Conservation (phyloP, 1,284 basidiomycete genomes). For the Leccinum subrobustum region DNA sequence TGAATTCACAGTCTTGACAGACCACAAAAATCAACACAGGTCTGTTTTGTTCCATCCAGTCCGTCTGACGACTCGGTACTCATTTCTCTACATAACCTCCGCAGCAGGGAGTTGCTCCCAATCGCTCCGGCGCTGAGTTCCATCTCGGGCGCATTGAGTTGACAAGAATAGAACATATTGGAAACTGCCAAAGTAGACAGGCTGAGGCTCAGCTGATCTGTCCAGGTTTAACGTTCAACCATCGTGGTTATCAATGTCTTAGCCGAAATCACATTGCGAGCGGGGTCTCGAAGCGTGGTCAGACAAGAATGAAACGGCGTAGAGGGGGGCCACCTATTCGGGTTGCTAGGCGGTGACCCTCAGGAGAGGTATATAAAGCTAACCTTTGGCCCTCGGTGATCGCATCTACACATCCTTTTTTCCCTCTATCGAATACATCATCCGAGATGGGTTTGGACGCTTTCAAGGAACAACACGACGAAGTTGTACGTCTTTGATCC, state of each 20-base stretch:
- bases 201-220: not conserved
- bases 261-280: not conserved
- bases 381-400: not conserved
- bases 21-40: not conserved
- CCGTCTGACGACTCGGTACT: not conserved
- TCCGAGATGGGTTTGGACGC: conserved; percentile 11
- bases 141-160: not conserved
- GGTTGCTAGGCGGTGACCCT: conserved; percentile 12
- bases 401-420: not conserved
- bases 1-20: not conserved
- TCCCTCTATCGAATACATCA: conserved; percentile 5
- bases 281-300: not conserved
- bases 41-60: not conserved
- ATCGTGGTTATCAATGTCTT: not conserved
- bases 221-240: not conserved
- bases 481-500: conserved; percentile 10
- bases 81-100: not conserved
- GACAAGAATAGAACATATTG: not conserved
- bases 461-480: not conserved
- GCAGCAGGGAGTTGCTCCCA: not conserved
- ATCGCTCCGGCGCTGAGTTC: not conserved
- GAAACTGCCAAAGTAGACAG: conserved; percentile 9
- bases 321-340: not conserved
- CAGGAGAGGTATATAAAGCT: conserved; percentile 20
- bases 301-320: not conserved